Evolutionary conservation across 768 basidiomycete species (phyloP), one percentile per base, ranked within the genome.

Genomic region (Fibroporia radiculosa): DNA sequence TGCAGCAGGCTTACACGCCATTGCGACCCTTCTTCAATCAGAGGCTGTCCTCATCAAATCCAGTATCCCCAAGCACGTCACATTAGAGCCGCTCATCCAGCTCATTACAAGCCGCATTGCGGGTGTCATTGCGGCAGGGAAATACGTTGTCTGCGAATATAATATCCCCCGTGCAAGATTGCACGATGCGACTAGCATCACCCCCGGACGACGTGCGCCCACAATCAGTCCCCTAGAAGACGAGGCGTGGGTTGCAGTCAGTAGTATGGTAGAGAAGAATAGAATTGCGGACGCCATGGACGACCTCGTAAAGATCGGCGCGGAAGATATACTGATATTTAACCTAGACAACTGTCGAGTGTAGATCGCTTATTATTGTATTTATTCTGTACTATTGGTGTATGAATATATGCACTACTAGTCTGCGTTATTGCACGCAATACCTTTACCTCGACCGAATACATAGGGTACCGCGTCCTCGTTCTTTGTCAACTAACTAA

Each of bases 31-130:
- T 10, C 76, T 99, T 44, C 64, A 82, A 31, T 79, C 84, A 0
- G 86, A 99, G 66, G 93, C 95, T 10, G 89, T 97, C 42, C 79
- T 99, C 27, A 96, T 99, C 72, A 86, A 81, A 50, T 90, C 87
- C 1, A 72, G 68, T 41, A 65, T 66, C 14, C 70, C 73, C 0
- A 88, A 85, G 51, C 74, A 82, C 49, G 73, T 81, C 2, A 66
- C 79, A 10, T 71, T 83, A 46, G 67, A 68, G 3, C 70, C 79
- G 1, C 69, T 96, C 45, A 85, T 95, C 62, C 70, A 82, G 6
- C 68, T 84, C 53, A 80, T 99, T 60, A 84, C 87, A 4, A 80
- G 75, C 28, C 90, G 95, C 34, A 89, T 98, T 50, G 86, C 84
- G 1, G 95, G 95, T 41, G 91, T 98, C 38, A 70, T 97, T 40